Evolutionary conservation across 805 yeast species (phyloP).

Genomic region (Candida parachauliodes): DNA sequence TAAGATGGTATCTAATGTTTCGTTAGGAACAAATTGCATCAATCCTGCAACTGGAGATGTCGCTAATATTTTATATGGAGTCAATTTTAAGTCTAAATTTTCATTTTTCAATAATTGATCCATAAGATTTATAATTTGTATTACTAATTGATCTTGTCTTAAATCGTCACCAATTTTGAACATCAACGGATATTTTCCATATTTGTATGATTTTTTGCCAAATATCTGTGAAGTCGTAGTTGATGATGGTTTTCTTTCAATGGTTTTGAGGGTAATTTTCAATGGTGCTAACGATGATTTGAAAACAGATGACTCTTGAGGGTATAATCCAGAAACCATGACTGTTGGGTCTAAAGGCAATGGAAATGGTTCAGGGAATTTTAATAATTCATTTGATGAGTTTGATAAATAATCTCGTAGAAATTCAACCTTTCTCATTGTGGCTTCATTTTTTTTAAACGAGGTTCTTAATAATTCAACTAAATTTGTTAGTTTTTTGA

Average conservation of each 20-base stretch:
- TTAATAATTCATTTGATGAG: conserved; percentile 35
- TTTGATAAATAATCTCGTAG: conserved; percentile 57
- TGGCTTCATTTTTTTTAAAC: conserved; percentile 62
- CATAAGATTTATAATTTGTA: conserved; percentile 88
- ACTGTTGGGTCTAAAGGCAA: conserved; percentile 84
- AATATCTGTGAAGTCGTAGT: conserved; percentile 27
- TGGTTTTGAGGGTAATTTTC: conserved; percentile 71
- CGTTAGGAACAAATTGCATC: conserved; percentile 91
- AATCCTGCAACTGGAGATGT: conserved; percentile 90
- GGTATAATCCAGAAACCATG: conserved; percentile 67
- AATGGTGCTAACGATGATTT: conserved; percentile 89
- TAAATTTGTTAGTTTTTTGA: conserved; percentile 59
- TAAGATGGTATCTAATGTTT: conserved; percentile 77
- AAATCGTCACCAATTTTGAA: conserved; percentile 95
- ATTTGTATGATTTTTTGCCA: conserved; percentile 25
- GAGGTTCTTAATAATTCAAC: conserved; percentile 58
- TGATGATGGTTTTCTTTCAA: conserved; percentile 17
- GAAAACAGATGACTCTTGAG: conserved; percentile 81
- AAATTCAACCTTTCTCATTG: conserved; percentile 70
- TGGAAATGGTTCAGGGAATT: conserved; percentile 49
- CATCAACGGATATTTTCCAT: conserved; percentile 70
- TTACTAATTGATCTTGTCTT: conserved; percentile 95
- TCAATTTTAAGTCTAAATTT: conserved; percentile 80
- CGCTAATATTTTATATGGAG: conserved; percentile 88
- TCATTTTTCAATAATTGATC: conserved; percentile 84